Conservation (phyloP, 805 yeast species). For the Nakazawaea holstii region DNA sequence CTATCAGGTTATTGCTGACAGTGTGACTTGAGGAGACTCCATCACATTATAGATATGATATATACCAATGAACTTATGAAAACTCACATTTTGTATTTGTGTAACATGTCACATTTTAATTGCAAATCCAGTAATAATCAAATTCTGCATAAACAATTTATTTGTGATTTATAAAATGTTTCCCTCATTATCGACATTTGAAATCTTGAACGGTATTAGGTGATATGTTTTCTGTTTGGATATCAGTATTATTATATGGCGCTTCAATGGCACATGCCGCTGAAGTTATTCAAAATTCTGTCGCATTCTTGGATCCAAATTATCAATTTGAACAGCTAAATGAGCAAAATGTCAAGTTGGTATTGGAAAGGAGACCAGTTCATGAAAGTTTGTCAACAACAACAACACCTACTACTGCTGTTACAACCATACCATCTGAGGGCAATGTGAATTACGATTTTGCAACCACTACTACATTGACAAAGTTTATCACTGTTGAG, state of each 20-base stretch:
- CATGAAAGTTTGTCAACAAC: background rate
- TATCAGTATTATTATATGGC: too few species aligned
- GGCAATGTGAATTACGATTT: background rate
- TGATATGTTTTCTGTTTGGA: too few species aligned
- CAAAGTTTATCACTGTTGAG: background rate
- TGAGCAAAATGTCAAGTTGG: background rate
- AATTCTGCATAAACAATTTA: too few species aligned
- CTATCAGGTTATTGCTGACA: too few species aligned
- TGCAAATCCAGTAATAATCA: too few species aligned
- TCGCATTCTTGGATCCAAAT: constrained; percentile 4
- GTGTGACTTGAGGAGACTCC: background rate
- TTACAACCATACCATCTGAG: background rate
- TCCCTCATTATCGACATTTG: too few species aligned
- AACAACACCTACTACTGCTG: background rate
- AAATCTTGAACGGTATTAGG: too few species aligned
- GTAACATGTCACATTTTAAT: too few species aligned
- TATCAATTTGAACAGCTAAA: constrained; percentile 9
- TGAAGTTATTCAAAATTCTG: background rate
- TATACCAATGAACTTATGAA: too few species aligned
- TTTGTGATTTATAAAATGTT: too few species aligned
- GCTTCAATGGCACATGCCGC: background rate
- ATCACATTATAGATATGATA: too few species aligned
- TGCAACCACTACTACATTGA: background rate
- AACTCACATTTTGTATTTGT: too few species aligned
- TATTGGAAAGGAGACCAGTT: constrained; percentile 1